phyloP scores from a whole-genome alignment of 495 filamentous ascomycete species.

The Penicillium mononematosum region DNA sequence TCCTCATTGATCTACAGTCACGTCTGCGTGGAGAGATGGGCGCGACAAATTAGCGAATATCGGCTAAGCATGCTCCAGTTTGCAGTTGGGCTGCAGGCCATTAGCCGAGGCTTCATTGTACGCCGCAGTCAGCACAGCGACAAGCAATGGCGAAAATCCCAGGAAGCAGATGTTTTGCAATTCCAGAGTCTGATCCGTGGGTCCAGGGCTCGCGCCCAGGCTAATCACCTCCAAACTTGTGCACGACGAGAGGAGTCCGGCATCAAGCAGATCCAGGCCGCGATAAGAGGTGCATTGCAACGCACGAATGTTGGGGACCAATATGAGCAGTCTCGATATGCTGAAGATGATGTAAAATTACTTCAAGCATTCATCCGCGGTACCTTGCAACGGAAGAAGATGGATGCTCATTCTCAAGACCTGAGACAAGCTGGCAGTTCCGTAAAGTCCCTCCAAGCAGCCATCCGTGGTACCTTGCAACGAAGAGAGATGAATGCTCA shows the following conservation, averaged over 20 bases:
- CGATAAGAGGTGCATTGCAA: slow-evolving; percentile 59
- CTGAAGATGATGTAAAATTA: slow-evolving; percentile 53
- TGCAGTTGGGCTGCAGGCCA: slow-evolving; percentile 73
- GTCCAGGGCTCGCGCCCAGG: slow-evolving; percentile 66
- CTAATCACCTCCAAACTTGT: slow-evolving; percentile 60
- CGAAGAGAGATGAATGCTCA: slow-evolving; percentile 47
- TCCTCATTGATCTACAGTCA: slow-evolving; percentile 77
- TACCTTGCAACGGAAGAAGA: slow-evolving; percentile 43
- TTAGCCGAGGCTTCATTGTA: slow-evolving; percentile 74
- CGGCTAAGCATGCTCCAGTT: slow-evolving; percentile 75
- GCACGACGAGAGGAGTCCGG: slow-evolving; percentile 58
- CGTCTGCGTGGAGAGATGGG: slow-evolving; percentile 76
- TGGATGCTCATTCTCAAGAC: slow-evolving; percentile 53
- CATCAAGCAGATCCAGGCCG: slow-evolving; percentile 59
- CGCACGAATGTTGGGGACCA: slow-evolving; percentile 48
- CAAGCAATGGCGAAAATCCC: slow-evolving; percentile 66
- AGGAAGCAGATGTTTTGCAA: slow-evolving; percentile 67
- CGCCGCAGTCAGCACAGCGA: slow-evolving; percentile 61
- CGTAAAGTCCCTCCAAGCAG: slow-evolving; percentile 47
- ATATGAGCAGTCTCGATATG: slow-evolving; percentile 43
- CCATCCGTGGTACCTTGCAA: slow-evolving; percentile 56
- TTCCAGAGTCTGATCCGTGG: slow-evolving; percentile 86
- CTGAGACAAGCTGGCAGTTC: slow-evolving; percentile 27
- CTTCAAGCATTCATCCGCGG: slow-evolving; percentile 64
- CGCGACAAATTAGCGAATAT: slow-evolving; percentile 74